Evolutionary conservation across 768 basidiomycete species (phyloP).

Genomic region (Naganishia onofrii): DNA sequence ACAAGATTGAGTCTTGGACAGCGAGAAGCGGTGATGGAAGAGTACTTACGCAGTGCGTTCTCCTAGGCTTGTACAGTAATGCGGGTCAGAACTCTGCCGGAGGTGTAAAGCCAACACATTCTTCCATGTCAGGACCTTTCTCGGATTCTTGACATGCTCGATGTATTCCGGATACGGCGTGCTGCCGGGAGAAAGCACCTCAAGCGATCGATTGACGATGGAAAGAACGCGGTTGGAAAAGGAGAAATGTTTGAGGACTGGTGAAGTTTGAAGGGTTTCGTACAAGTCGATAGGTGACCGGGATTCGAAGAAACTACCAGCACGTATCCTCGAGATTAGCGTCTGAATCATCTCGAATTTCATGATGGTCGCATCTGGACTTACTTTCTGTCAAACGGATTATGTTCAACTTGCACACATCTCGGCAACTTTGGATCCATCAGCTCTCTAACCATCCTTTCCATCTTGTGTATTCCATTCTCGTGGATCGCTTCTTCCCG

Average conservation of each 20-base stretch:
- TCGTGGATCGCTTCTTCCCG: slow-evolving; percentile 20
- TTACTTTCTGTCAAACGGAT: slow-evolving; percentile 47
- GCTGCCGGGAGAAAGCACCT: slow-evolving; percentile 38
- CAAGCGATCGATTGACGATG: slow-evolving; percentile 42
- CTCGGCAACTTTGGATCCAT: slow-evolving; percentile 38
- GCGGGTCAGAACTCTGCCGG: slow-evolving; percentile 34
- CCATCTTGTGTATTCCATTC: slow-evolving; percentile 31
- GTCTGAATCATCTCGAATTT: too few species aligned
- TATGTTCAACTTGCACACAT: slow-evolving; percentile 44
- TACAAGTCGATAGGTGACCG: slow-evolving; percentile 39
- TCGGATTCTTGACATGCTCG: slow-evolving; percentile 21
- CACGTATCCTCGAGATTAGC: too few species aligned
- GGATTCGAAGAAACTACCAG: slow-evolving; percentile 49
- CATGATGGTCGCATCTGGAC: too few species aligned
- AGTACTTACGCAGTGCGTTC: slow-evolving; percentile 39
- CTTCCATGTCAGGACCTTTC: slow-evolving; percentile 37
- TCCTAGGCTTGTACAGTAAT: slow-evolving; percentile 31
- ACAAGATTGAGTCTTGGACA: neutral
- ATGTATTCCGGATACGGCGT: slow-evolving; percentile 36
- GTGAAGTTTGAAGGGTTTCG: slow-evolving; percentile 41
- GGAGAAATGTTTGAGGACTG: slow-evolving; percentile 48
- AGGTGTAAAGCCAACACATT: slow-evolving; percentile 50
- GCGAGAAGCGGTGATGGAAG: neutral
- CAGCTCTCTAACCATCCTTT: slow-evolving; percentile 40
- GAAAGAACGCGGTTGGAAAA: slow-evolving; percentile 45